Conservation (phyloP, 495 filamentous ascomycete genomes). For the Polyplosphaeria fusca region DNA sequence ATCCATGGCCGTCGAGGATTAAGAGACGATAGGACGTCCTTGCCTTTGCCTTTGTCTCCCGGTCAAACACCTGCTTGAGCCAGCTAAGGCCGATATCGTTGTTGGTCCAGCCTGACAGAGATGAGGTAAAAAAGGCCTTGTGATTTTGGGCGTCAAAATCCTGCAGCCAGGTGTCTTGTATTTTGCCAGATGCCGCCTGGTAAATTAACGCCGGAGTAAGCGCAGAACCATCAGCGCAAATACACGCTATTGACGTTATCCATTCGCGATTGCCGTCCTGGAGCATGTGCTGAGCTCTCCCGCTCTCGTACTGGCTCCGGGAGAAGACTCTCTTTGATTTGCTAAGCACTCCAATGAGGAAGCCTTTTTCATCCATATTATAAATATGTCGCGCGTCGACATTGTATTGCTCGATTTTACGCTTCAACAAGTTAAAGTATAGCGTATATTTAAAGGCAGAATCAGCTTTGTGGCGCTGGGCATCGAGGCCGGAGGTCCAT, state of each 20-base stretch:
- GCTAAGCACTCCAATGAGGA: constrained; percentile 1
- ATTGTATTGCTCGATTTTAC: constrained; percentile 5
- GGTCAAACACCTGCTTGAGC: not conserved
- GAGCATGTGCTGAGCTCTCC: not conserved
- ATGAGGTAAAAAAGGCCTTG: not conserved
- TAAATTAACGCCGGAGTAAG: constrained; percentile 1
- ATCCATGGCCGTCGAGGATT: constrained; percentile 5
- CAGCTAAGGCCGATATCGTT: not conserved
- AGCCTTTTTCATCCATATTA: constrained; percentile 13
- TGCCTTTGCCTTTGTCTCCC: not conserved
- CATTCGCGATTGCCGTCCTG: not conserved
- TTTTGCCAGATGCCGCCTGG: not conserved
- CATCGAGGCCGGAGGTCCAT: not conserved
- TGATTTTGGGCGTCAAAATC: not conserved
- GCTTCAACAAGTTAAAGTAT: constrained; percentile 1
- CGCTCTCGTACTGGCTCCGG: not conserved
- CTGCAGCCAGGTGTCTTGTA: not conserved
- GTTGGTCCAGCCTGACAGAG: not conserved
- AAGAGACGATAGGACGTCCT: not conserved
- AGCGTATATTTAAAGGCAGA: constrained; percentile 1
- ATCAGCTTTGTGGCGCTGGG: not conserved
- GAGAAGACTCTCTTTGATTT: constrained; percentile 4
- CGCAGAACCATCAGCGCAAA: not conserved
- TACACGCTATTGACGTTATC: constrained; percentile 2
- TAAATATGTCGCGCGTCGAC: not conserved